Conservation (phyloP, 2,329 filamentous ascomycete species). For the Monosporascus ibericus region DNA sequence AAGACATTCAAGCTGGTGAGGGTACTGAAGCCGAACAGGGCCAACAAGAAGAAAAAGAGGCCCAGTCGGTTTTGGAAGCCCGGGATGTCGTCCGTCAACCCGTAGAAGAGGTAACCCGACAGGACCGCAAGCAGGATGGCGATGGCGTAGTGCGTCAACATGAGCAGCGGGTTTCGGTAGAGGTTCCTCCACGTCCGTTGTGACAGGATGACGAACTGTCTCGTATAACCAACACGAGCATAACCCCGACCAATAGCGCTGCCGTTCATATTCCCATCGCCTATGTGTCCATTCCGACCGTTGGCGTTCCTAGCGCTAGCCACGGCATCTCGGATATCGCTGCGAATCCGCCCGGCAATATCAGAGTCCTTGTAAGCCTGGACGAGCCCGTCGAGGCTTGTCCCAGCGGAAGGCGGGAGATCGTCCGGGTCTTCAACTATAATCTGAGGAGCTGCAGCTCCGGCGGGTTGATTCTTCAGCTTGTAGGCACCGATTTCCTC, state of each 20-base stretch:
- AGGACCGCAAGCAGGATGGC: conserved; percentile 91
- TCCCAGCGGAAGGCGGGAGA: conserved; percentile 56
- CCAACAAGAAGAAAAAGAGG: conserved; percentile 94
- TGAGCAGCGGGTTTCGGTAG: conserved; percentile 94
- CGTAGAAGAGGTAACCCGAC: conserved; percentile 93
- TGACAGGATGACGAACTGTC: conserved; percentile 86
- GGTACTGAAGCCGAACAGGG: conserved; percentile 94
- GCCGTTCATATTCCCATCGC: conserved; percentile 38
- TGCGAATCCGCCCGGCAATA: conserved; percentile 65
- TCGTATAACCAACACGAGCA: conserved; percentile 67
- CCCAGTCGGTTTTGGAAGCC: conserved; percentile 97
- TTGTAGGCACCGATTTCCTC: conserved; percentile 47
- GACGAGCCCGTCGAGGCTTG: conserved; percentile 78
- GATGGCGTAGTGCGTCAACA: conserved; percentile 97
- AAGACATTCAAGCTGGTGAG: conserved; percentile 92
- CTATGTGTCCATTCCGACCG: conserved; percentile 47
- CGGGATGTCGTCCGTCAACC: conserved; percentile 88
- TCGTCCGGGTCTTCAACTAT: conserved; percentile 64
- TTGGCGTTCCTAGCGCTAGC: conserved; percentile 61
- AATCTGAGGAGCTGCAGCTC: conserved; percentile 47
- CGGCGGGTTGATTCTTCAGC: conserved; percentile 40
- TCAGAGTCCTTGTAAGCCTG: conserved; percentile 70
- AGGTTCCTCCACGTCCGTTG: conserved; percentile 93
- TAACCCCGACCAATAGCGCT: conserved; percentile 72
- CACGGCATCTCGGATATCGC: conserved; percentile 72